Evolutionary conservation across 345 rosid genomes (phyloP), one percentile per base, ranked within the genome.

Genomic region (Pistacia vera): DNA sequence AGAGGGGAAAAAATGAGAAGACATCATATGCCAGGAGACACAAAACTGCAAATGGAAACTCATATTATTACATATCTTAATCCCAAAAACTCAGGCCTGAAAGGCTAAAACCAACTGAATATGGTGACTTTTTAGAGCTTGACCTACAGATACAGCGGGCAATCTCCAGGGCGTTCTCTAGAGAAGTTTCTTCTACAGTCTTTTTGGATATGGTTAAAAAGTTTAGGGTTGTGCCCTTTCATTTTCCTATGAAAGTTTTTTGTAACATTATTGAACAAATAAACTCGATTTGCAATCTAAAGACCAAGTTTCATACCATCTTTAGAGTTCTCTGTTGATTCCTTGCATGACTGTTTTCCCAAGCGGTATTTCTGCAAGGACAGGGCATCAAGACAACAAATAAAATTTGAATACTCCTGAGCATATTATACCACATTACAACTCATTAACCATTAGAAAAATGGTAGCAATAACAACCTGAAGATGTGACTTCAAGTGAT

Each of bases 401-500:
- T 30, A 49, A 52, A 74, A 61, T 52, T 41, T 25, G 58, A 66
- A 73, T 68, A 38, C 68, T n/a, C 38, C 12, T 64, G 44, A 51
- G 8, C 12, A 41, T 49, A 57, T 74, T 6, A 60, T 55, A 54
- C 16, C 14, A 17, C 49, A 49, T 22, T 12, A 55, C 28, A 22
- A 4, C 22, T 67, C 52, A 36, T 68, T 41, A 13, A 52, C 70
- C 55, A 14, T 62, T 38, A n/a, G 70, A 71, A 28, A 55, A 54
- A 51, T 51, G 64, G 55, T 38, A 36, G 64, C 33, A 71, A 35
- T 41, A 79, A 48, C 82, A 70, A 93, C 98, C 98, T 94, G 98
- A 81, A 94, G 95, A 85, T 94, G 97, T 66, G 97, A 91, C 82
- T 94, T 94, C 67, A 94, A 81, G 79, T 94, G 98, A 84, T 91